Base-by-base conservation (phyloP, 768 basidiomycete species). In the Pleurotus eryngii region DNA sequence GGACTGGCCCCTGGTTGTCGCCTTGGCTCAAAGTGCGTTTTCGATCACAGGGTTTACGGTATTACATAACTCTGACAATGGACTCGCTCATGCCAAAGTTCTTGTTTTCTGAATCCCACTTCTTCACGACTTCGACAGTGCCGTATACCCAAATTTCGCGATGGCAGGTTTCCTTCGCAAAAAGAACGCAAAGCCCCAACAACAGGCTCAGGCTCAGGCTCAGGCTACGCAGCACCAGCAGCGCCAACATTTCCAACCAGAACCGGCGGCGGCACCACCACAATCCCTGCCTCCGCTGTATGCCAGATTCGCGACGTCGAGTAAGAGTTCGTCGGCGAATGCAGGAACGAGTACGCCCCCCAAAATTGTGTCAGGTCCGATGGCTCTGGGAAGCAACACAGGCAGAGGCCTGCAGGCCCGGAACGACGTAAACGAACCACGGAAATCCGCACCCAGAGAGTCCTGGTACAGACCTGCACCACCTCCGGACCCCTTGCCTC, bases 81-180 rank as follows among this genome's bases (percentile, higher is more conserved):
- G 30, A 17, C 51, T 53, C 12, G 22, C 38, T 18, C 30, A 38
- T 54, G 35, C 38, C 18, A 20, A 35, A 15, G 37, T 42, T 54
- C 39, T 54, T 54, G 51, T 40, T 22, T 39, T 54, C 24, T 37
- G 35, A 17, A 14, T 39, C 27, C 18, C 39, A 24, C 55, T 43
- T 22, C 18, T 26, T 45, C 48, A 20, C 11, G 22, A 15, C 26
- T 49, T 57, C 30, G 30, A 35, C 30, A 35, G 30, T 8, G 30
- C 45, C 35, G 20, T 18, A 24, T 35, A 50, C 22, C 27, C 46
- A 35, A 17, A 38, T 35, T 18, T 46, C 50, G 67, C 70, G 68
- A 83, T 84, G 82, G 76, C 79, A 62, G 76, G 76, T 66, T 82
- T 84, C 72, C 73, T 83, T 68, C 82, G 79, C 72, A 82, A 72